Percentiles rank a stretch among this genome's conserved stretches.
Evolutionary conservation across 306 rosid genomes (phyloP).

Genomic region (Cyclanthera cordifolia): DNA sequence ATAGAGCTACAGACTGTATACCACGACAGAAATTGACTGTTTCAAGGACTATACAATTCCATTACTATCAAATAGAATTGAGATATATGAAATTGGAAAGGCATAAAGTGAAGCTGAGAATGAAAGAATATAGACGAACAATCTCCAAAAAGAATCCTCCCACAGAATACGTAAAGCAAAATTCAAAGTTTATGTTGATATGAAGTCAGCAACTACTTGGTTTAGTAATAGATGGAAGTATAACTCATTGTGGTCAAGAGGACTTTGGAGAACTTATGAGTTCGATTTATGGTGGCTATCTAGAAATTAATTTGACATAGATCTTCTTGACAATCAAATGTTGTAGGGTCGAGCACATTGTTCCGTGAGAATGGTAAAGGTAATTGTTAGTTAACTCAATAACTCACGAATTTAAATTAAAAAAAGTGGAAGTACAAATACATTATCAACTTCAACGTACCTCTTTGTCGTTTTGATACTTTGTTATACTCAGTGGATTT

Average conservation of each 20-base stretch:
- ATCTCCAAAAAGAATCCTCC: not conserved
- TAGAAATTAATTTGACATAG: too few relatives aligned
- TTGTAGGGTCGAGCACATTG: too few relatives aligned
- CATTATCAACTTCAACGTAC: slow-evolving; percentile 24
- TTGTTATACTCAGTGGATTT: slow-evolving; percentile 72
- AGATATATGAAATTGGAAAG: not conserved
- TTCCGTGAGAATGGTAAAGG: too few relatives aligned
- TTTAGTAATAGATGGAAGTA: not conserved
- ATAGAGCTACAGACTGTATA: not conserved
- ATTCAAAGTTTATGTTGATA: not conserved
- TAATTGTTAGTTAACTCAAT: too few relatives aligned
- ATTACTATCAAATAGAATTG: not conserved
- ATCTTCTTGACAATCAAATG: too few relatives aligned
- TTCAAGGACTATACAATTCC: not conserved
- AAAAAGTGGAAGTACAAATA: not conserved
- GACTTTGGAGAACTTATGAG: too few relatives aligned
- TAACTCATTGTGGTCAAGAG: too few relatives aligned
- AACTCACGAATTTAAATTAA: too few relatives aligned
- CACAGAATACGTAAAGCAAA: not conserved
- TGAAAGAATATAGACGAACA: not conserved
- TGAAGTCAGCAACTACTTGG: not conserved
- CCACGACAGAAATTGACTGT: not conserved
- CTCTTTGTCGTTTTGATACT: slow-evolving; percentile 99
- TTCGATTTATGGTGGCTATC: too few relatives aligned
- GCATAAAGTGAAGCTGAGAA: not conserved